Base-by-base conservation (phyloP, 257 asterid genomes). In the Solanum raphanifolium region DNA sequence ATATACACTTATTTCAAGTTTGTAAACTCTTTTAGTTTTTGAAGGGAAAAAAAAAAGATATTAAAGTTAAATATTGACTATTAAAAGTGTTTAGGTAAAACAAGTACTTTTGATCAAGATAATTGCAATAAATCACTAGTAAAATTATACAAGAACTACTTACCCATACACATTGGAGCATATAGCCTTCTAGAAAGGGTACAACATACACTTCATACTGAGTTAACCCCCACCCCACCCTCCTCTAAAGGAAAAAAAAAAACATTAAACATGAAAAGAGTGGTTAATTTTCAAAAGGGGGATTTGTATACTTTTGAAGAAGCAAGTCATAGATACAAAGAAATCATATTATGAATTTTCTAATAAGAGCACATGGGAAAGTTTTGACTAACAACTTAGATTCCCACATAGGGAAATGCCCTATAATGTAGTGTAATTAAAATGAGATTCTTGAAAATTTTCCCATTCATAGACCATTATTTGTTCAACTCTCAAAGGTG, bases 361-460 rank as follows among this genome's bases (percentile, higher is more conserved):
- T 89, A 90, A 65, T 85, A 58, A 73, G 79, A 35, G 92, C 94
- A 93, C 95, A 92, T 92, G 93, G 92, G 87, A 55, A 89, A 46
- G 81, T 88, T 83, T 93, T 92, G 92, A 90, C 89, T 90, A 73
- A 79, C 73, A 66, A 76, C 88, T 84, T 73, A 71, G 81, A 91
- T 89, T 89, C 88, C 89, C 72, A 88, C 41, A 69, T 86, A 66
- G 87, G 66, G 87, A 81, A 87, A 87, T 89, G 89, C 89, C 88
- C 90, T 72, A 92, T 86, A 88, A 86, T 81, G 68, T 83, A 86
- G 48, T 69, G 31, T 21, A 38, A 75, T 68, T 84, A 43, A 35
- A 38, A 73, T 73, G 48, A 74, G 10, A 35, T 74, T 85, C 88
- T 87, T 88, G 48, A 71, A 87, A 81, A 65, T 39, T 85, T 85